Base-by-base conservation (phyloP, 768 basidiomycete species). In the Lentinula lateritia region DNA sequence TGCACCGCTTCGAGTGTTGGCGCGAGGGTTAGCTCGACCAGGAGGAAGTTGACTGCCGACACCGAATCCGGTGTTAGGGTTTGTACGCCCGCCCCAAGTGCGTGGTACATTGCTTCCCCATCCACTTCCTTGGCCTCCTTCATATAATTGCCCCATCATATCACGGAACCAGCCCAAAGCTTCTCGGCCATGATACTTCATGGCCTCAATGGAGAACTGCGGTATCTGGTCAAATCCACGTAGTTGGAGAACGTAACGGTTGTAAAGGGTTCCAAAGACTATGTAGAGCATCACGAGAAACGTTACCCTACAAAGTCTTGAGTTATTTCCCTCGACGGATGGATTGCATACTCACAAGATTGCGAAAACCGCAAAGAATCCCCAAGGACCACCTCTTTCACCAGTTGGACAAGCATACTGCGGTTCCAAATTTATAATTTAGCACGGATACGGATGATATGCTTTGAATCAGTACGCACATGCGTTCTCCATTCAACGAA, bases 401-500 rank as follows among this genome's bases (percentile, higher is more conserved):
- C 82, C 81, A 0, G 85, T 84, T 8, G 90, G 83, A 68, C 92
- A 94, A 7, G 92, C 92, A 67, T 80, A 79, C 88, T 91, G 61
- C 7, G 61, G 18, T 16, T 28, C 13, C n/a, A 62, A 39, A 46
- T 35, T 34, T 0, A 13, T 18, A 15, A 13, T 9, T 52, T 16
- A 45, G 16, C 41, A 28, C 48, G 57, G 6, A 61, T 23, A 34
- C 64, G 58, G 4, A 58, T 58, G 12, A 61, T 61, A 50, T 65
- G 5, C 8, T 6, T 15, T 39, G 8, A 35, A 3, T n/a, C 32
- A 23, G 34, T 6, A 71, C 83, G 67, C 65, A 93, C 92, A 66
- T 85, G 85, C 5, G 90, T 93, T 60, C 81, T 78, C 93, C 93
- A 95, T 75, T 95, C 92, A 42, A 95, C 73, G 61, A 89, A 83